phyloP scores from a whole-genome alignment of 768 basidiomycete genomes.

The Boletus bicolor region DNA sequence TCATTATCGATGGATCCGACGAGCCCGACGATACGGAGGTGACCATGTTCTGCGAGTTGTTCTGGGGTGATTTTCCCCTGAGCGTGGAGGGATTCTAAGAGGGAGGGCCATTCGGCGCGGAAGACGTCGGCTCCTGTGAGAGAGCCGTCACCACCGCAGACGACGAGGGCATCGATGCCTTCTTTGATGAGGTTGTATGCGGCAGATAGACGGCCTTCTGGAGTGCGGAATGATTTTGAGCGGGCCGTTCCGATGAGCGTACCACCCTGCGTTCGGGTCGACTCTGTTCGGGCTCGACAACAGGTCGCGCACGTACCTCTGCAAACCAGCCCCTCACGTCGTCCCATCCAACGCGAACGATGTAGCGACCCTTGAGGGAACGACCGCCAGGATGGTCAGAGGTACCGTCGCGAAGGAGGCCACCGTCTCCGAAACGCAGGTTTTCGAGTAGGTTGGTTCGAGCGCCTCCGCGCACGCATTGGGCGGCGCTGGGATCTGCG shows the following conservation, averaged over 20 bases:
- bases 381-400: slow-evolving; percentile 65
- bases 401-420: slow-evolving; percentile 75
- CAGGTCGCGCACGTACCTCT: slow-evolving; percentile 50
- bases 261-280: slow-evolving; percentile 59
- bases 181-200: slow-evolving; percentile 91
- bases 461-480: slow-evolving; percentile 19
- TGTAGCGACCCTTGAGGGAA: slow-evolving; percentile 85
- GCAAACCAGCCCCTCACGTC: slow-evolving; percentile 95
- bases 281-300: neutral
- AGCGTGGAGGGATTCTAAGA: slow-evolving; percentile 63
- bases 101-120: slow-evolving; percentile 89
- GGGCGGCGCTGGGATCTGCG: slow-evolving; percentile 25
- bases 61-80: slow-evolving; percentile 76
- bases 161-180: slow-evolving; percentile 94
- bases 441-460: slow-evolving; percentile 55
- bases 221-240: slow-evolving; percentile 77
- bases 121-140: slow-evolving; percentile 95
- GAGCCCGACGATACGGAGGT: slow-evolving; percentile 95
- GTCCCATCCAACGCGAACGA: slow-evolving; percentile 96
- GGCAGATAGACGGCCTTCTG: slow-evolving; percentile 84
- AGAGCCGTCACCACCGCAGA: slow-evolving; percentile 97
- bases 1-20: slow-evolving; percentile 99
- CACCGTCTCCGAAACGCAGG: slow-evolving; percentile 80
- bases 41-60: slow-evolving; percentile 67
- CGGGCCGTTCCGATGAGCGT: slow-evolving; percentile 94